phyloP scores from a whole-genome alignment of 768 basidiomycete species.

The Boletus edulis region DNA sequence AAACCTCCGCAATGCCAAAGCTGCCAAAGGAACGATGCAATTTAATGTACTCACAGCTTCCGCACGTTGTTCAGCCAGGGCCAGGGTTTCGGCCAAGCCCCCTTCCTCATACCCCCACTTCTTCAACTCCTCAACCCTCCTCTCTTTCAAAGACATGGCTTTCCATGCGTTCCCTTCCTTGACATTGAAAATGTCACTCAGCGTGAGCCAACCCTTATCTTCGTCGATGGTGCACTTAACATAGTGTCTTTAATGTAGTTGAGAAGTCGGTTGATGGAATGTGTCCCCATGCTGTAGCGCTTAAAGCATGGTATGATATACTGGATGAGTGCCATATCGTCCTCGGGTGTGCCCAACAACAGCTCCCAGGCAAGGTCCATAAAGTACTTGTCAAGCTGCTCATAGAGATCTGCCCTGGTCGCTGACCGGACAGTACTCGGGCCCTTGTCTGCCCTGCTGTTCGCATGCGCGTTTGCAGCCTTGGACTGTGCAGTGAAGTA shows the following conservation, averaged over 20 bases:
- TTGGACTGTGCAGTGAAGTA: constrained; percentile 66
- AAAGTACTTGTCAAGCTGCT: constrained; percentile 70
- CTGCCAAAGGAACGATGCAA: constrained; percentile 60
- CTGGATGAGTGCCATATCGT: constrained; percentile 63
- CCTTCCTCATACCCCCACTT: constrained; percentile 68
- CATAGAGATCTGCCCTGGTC: constrained; percentile 69
- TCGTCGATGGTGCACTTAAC: constrained; percentile 77
- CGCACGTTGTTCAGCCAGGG: constrained; percentile 63
- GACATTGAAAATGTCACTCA: constrained; percentile 61
- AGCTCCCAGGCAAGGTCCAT: constrained; percentile 59
- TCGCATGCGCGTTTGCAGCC: constrained; percentile 29
- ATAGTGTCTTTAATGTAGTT: constrained; percentile 73
- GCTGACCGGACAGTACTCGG: constrained; percentile 21
- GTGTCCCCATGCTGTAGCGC: constrained; percentile 64
- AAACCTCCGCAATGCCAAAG: constrained; percentile 69
- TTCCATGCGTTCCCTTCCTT: constrained; percentile 54
- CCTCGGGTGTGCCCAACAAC: constrained; percentile 59
- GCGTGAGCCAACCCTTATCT: constrained; percentile 73
- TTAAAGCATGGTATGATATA: constrained; percentile 72
- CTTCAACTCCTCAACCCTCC: constrained; percentile 57
- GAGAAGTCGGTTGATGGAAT: constrained; percentile 67
- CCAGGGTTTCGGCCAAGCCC: constrained; percentile 46
- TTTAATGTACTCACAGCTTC: constrained; percentile 70
- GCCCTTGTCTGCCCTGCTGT: constrained; percentile 26
- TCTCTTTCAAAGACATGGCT: constrained; percentile 56